These are phyloP conservation scores for Setaria italica DNA, from an alignment of 202 grass and related monocot genomes.

Conservation along the genomic window DNA sequence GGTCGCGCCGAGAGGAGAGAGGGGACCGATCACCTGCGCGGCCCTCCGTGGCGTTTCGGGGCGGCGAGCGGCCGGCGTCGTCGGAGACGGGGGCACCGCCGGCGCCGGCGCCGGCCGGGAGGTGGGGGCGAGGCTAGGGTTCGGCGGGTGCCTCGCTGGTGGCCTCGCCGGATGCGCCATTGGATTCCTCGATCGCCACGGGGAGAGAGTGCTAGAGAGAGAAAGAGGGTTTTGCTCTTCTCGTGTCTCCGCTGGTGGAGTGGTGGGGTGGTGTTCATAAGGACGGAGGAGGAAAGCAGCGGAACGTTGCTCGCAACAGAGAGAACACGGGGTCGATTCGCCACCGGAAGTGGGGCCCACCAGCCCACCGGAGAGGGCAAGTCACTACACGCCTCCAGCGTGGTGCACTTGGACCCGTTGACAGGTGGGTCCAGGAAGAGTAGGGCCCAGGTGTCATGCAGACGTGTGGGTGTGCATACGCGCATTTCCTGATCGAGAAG, in stretches of 20 bases:
- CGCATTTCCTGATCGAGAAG: background rate
- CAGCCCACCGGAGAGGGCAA: background rate
- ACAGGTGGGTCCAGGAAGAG: background rate
- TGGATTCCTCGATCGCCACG: constrained; percentile 36
- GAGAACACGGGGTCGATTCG: no score
- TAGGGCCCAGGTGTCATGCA: background rate
- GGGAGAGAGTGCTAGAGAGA: background rate
- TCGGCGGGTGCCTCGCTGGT: background rate
- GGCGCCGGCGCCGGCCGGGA: background rate
- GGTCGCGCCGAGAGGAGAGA: background rate
- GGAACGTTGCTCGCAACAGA: background rate
- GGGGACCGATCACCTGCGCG: constrained; percentile 27
- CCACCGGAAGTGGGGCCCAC: background rate
- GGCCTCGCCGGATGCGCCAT: constrained; percentile 35
- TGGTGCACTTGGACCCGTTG: background rate
- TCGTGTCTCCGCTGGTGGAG: background rate
- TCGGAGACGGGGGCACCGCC: background rate
- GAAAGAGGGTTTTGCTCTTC: constrained; percentile 23
- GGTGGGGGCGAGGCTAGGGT: constrained; percentile 2
- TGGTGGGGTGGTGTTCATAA: background rate
- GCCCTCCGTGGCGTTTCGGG: constrained; percentile 13
- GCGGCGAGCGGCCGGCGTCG: background rate
- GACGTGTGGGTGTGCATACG: no score
- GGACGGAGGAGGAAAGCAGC: background rate
- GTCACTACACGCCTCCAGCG: background rate